phyloP scores from a whole-genome alignment of 1,284 basidiomycete species.

The Abortiporus biennis region DNA sequence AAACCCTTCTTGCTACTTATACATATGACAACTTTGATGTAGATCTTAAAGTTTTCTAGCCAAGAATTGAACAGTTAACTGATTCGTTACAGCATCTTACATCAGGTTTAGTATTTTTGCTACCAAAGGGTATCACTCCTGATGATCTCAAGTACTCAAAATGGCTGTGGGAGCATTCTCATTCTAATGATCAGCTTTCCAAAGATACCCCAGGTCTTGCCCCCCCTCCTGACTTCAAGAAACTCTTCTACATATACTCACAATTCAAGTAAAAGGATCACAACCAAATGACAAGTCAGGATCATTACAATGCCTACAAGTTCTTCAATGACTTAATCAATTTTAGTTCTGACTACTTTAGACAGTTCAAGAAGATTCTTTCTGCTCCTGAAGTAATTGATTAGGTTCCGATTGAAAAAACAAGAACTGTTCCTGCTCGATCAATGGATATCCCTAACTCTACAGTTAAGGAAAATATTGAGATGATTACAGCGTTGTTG shows the following conservation, averaged over 20 bases:
- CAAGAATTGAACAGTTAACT: slow-evolving; percentile 18
- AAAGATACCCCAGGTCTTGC: background rate
- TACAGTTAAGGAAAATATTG: slow-evolving; percentile 19
- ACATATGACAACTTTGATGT: slow-evolving; percentile 30
- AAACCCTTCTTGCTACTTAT: slow-evolving; percentile 15
- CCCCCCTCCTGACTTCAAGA: background rate
- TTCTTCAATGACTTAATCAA: slow-evolving; percentile 19
- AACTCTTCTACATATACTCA: background rate
- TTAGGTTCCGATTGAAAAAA: slow-evolving; percentile 21
- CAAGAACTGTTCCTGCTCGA: slow-evolving; percentile 19
- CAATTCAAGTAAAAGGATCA: slow-evolving; percentile 3
- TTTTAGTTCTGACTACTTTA: slow-evolving; percentile 21
- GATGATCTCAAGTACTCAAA: slow-evolving; percentile 25
- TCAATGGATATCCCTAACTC: slow-evolving; percentile 23
- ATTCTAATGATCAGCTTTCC: background rate
- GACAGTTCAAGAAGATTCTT: slow-evolving; percentile 11
- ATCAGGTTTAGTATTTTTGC: slow-evolving; percentile 18
- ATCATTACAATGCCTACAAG: slow-evolving; percentile 21
- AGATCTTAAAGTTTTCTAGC: slow-evolving; percentile 16
- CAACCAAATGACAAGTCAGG: slow-evolving; percentile 12
- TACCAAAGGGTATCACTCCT: slow-evolving; percentile 18
- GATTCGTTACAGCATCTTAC: slow-evolving; percentile 21
- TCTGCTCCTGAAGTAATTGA: slow-evolving; percentile 22
- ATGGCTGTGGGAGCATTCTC: slow-evolving; percentile 22
- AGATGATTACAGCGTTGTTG: slow-evolving; percentile 19